These are phyloP conservation scores for Isabelozyma heimii DNA, from an alignment of 805 yeast species.

Conservation along the genomic window DNA sequence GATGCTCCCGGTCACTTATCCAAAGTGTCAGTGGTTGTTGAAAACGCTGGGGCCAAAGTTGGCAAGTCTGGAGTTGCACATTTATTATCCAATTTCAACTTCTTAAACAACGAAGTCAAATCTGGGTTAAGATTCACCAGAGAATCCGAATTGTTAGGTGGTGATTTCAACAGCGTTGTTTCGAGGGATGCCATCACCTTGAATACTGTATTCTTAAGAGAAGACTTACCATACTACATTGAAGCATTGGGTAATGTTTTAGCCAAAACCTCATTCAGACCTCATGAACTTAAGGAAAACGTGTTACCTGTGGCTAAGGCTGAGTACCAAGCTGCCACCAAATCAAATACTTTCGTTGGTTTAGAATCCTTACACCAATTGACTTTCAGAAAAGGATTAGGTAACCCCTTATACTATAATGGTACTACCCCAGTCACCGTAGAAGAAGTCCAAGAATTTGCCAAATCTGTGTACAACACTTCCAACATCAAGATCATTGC, in stretches of 20 bases:
- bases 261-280: conserved; percentile 69
- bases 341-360: conserved; percentile 57
- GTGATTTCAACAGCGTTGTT: conserved; percentile 63
- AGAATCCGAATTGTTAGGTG: conserved; percentile 93
- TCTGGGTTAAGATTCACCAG: conserved; percentile 91
- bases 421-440: conserved; percentile 53
- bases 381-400: conserved; percentile 85
- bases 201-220: conserved; percentile 78
- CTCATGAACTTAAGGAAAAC: conserved; percentile 79
- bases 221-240: conserved; percentile 89
- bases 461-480: conserved; percentile 64
- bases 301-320: conserved; percentile 75
- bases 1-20: conserved; percentile 70
- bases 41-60: conserved; percentile 79
- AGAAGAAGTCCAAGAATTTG: conserved; percentile 66
- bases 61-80: conserved; percentile 81
- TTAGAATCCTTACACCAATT: conserved; percentile 75
- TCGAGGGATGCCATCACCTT: conserved; percentile 84
- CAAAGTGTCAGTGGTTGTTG: conserved; percentile 71
- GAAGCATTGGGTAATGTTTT: conserved; percentile 76
- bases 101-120: conserved; percentile 75
- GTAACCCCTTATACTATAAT: conserved; percentile 76
- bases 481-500: conserved; percentile 71
- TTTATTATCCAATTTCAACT: conserved; percentile 77
- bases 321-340: conserved; percentile 54